Percentiles rank a stretch among this genome's conserved stretches.
These are phyloP conservation scores for Pseudoperonospora humuli DNA, from an alignment of 352 stramenopile genomes.

Conservation along the genomic window DNA sequence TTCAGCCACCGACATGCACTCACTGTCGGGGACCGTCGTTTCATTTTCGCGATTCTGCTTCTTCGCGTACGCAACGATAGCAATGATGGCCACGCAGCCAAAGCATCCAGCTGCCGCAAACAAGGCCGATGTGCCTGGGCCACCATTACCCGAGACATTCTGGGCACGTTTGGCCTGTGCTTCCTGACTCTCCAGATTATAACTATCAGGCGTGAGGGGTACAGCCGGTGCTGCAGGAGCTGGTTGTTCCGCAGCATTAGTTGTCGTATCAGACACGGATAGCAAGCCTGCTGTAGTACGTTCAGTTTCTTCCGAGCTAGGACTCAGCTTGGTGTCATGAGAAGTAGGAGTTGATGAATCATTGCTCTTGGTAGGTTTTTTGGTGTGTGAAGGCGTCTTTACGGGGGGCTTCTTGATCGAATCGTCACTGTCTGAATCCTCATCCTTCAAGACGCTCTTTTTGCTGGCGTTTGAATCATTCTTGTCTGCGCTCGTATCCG, in stretches of 20 bases:
- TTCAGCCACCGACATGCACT: constrained; percentile 32
- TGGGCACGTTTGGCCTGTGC: constrained; percentile 39
- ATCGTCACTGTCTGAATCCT: constrained; percentile 1
- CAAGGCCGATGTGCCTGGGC: constrained; percentile 6
- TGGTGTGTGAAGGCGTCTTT: constrained; percentile 10
- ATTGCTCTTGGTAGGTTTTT: neutral
- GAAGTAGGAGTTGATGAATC: constrained; percentile 9
- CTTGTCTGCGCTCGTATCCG: constrained; percentile 4
- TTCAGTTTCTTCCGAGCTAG: no score
- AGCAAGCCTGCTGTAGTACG: no score
- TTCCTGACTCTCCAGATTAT: constrained; percentile 28
- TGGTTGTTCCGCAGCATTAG: neutral
- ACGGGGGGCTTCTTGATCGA: no score
- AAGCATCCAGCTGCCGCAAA: constrained; percentile 10
- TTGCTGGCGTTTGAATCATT: constrained; percentile 8
- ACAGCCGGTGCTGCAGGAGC: constrained; percentile 1
- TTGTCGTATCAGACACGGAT: constrained; percentile 1
- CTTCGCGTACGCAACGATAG: constrained; percentile 52
- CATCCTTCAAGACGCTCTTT: neutral
- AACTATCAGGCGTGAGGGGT: constrained; percentile 14
- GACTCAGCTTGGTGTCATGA: no score
- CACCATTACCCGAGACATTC: constrained; percentile 18
- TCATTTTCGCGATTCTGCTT: constrained; percentile 22
- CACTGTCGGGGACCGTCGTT: constrained; percentile 17
- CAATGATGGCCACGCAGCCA: constrained; percentile 36